Conservation (phyloP, 305 asterid genomes). For the Withania somnifera region DNA sequence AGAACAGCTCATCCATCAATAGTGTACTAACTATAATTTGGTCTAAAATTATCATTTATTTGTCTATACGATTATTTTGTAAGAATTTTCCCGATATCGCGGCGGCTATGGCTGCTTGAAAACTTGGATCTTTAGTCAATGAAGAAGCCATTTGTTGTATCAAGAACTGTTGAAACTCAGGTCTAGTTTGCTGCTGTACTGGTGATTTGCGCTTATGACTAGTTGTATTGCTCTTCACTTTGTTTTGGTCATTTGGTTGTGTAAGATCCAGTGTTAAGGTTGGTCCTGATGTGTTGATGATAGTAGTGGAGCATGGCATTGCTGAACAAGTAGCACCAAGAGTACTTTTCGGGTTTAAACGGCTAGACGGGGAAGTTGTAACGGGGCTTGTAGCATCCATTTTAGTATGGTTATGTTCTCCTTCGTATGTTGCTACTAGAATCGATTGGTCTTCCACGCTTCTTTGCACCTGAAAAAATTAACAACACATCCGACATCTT, state of each 20-base stretch:
- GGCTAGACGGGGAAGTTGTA: conserved; percentile 2
- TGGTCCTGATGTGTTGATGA: conserved; percentile 17
- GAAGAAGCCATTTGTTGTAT: conserved; percentile 94
- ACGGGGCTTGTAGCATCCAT: conserved; percentile 11
- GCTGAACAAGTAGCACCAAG: conserved; percentile 15
- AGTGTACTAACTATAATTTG: too few relatives aligned
- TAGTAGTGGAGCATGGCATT: conserved; percentile 24
- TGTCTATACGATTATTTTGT: conserved; percentile 12
- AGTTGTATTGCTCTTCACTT: neutral
- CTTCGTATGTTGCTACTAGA: conserved; percentile 78
- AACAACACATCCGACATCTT: neutral
- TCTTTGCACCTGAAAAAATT: conserved; percentile 61
- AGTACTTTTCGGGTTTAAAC: conserved; percentile 5
- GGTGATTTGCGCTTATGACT: neutral
- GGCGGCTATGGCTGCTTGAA: conserved; percentile 83
- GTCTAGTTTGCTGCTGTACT: conserved; percentile 17
- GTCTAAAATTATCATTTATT: neutral
- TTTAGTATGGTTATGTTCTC: conserved; percentile 85
- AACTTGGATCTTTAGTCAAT: conserved; percentile 79
- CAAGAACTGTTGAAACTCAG: conserved; percentile 39
- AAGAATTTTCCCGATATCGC: conserved; percentile 82
- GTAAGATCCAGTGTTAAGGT: conserved; percentile 46
- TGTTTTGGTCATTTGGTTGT: conserved; percentile 23
- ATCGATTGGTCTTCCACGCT: conserved; percentile 75
- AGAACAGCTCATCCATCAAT: neutral